Evolutionary conservation across 106 monocot species (phyloP).

Genomic region (Gastrodia elata): DNA sequence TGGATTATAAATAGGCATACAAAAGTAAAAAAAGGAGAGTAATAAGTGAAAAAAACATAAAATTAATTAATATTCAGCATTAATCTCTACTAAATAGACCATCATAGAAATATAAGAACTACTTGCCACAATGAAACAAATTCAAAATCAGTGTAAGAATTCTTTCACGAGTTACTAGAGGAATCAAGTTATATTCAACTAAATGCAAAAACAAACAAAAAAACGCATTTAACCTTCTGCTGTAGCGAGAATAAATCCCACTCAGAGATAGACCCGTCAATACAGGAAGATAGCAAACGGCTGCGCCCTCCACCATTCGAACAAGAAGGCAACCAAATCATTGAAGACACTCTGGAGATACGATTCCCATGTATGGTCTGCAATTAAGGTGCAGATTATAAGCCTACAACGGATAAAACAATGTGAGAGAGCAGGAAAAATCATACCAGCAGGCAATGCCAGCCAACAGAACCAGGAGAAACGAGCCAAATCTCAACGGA

Average conservation of each 20-base stretch:
- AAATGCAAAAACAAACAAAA: background rate
- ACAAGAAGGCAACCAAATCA: constrained; percentile 48
- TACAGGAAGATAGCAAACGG: constrained; percentile 70
- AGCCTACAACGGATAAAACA: background rate
- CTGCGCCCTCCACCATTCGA: constrained; percentile 17
- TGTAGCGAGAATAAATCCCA: constrained; percentile 79
- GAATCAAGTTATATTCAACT: background rate
- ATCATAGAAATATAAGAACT: too few species aligned
- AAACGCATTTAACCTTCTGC: constrained; percentile 45
- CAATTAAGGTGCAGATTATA: constrained; percentile 9
- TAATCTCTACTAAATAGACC: too few species aligned
- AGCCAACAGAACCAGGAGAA: constrained; percentile 87
- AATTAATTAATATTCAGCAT: too few species aligned
- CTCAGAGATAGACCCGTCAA: constrained; percentile 86
- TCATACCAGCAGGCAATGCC: constrained; percentile 84
- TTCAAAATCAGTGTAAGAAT: background rate
- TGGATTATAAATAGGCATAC: too few species aligned
- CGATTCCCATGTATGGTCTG: constrained; percentile 76
- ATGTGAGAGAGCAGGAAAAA: background rate
- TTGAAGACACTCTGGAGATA: constrained; percentile 60
- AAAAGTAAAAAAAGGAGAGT: too few species aligned
- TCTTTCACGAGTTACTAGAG: background rate
- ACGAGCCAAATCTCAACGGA: constrained; percentile 88
- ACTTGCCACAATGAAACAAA: background rate
- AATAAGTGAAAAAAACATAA: too few species aligned